Conservation (phyloP, 1,139 yeast species). For the Magnusiomyces suaveolens region DNA sequence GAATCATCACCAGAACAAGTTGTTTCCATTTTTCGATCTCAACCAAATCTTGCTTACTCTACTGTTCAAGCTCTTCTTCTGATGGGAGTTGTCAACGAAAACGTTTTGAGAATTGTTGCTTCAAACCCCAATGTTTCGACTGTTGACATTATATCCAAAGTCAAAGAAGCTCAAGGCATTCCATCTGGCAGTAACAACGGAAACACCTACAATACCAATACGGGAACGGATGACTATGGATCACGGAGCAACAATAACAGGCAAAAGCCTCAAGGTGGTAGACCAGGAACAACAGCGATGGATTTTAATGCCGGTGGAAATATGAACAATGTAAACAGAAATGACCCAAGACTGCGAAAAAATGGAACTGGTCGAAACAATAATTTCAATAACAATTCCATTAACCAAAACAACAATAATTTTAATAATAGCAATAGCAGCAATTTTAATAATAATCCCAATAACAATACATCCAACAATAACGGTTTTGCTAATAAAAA, state of each 20-base stretch:
- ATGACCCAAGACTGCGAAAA: neutral
- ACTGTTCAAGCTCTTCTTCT: conserved; percentile 66
- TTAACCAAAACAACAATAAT: neutral
- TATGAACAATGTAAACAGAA: neutral
- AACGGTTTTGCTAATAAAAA: neutral
- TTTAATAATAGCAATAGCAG: neutral
- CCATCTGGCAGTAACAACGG: neutral
- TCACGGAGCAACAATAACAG: neutral
- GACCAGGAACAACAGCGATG: neutral
- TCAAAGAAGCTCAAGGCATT: neutral
- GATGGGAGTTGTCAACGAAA: conserved; percentile 45
- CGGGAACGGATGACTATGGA: neutral
- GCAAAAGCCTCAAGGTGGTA: neutral
- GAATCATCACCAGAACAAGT: conserved; percentile 54
- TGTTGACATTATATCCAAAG: conserved; percentile 2
- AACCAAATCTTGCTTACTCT: conserved; percentile 76
- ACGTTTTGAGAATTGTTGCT: neutral
- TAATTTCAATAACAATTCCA: neutral
- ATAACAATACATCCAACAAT: neutral
- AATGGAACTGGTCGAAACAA: neutral
- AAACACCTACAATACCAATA: neutral
- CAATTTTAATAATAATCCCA: neutral
- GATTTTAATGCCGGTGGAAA: neutral
- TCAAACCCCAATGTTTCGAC: neutral
- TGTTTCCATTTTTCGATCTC: conserved; percentile 51